A percentile compares a stretch with the other conserved stretches of the same genome.
phyloP scores from a whole-genome alignment of 192 early-diverging fungal genomes.

The Oehlia diaphana region DNA sequence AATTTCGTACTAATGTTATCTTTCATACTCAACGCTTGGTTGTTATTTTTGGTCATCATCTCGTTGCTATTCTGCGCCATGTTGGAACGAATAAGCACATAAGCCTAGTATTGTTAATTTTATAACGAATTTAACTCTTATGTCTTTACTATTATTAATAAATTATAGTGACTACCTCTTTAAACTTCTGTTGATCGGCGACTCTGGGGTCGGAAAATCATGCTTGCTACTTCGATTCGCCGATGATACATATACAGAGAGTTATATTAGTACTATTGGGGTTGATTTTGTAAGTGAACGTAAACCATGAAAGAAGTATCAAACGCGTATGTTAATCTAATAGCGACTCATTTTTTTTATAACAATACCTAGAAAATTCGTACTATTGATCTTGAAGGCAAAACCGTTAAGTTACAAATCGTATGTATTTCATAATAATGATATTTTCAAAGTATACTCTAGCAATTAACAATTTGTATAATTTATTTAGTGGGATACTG shows the following conservation, averaged over 20 bases:
- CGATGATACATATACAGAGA: slow-evolving; percentile 98
- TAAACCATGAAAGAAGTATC: neutral
- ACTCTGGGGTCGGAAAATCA: slow-evolving; percentile 98
- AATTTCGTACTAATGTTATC: neutral
- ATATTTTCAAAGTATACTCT: neutral
- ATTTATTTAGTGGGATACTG: slow-evolving; percentile 85
- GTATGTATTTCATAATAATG: slow-evolving; percentile 46
- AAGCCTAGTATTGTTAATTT: neutral
- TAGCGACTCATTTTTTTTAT: neutral
- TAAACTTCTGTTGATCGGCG: slow-evolving; percentile 98
- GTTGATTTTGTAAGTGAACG: slow-evolving; percentile 90
- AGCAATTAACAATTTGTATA: neutral
- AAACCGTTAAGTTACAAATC: slow-evolving; percentile 97
- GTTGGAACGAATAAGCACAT: neutral
- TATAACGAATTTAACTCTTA: neutral
- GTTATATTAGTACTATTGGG: slow-evolving; percentile 97
- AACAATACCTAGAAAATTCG: slow-evolving; percentile 81
- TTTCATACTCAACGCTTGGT: neutral
- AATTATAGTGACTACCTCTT: slow-evolving; percentile 92
- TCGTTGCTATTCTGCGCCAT: neutral
- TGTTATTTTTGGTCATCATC: neutral
- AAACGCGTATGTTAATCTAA: neutral
- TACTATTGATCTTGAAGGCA: slow-evolving; percentile 97
- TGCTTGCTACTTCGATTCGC: slow-evolving; percentile 96
- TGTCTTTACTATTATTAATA: slow-evolving; percentile 20